Percentiles rank a stretch among this genome's conserved stretches.
Evolutionary conservation across 371 early-diverging fungal species (phyloP).

Genomic region (Amoeboaphelidium protococcarum): DNA sequence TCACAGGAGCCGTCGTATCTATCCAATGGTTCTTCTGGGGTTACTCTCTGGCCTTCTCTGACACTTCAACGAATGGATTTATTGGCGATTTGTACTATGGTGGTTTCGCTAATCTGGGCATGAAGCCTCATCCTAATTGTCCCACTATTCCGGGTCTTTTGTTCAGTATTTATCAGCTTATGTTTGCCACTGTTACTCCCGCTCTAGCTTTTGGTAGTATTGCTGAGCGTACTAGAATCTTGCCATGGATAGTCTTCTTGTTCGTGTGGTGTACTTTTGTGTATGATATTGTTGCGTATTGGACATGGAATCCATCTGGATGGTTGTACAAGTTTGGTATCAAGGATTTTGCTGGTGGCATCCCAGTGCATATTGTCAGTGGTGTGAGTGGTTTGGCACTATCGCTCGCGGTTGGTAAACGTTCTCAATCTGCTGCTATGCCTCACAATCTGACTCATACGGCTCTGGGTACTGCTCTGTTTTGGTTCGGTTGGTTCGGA

Average conservation of each 20-base stretch:
- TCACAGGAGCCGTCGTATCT: conserved; percentile 43
- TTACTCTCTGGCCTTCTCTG: conserved; percentile 61
- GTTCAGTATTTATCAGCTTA: conserved; percentile 45
- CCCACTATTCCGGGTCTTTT: conserved; percentile 32
- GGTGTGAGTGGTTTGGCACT: conserved; percentile 2
- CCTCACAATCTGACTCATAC: conserved; percentile 74
- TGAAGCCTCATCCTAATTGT: conserved; percentile 23
- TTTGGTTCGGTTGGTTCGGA: conserved; percentile 78
- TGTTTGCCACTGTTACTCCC: conserved; percentile 54
- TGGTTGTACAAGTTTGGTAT: background rate
- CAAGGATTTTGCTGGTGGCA: conserved; percentile 2
- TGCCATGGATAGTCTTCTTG: conserved; percentile 61
- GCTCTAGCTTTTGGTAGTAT: conserved; percentile 73
- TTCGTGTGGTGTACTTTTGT: conserved; percentile 77
- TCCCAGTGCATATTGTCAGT: conserved; percentile 1
- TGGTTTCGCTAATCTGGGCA: conserved; percentile 26
- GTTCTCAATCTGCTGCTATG: conserved; percentile 23
- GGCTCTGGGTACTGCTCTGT: conserved; percentile 49
- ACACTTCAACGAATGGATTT: conserved; percentile 21
- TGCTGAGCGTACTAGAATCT: conserved; percentile 57
- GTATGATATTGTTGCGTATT: conserved; percentile 17
- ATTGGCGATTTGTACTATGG: conserved; percentile 56
- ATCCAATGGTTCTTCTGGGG: conserved; percentile 56
- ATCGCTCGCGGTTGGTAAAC: background rate
- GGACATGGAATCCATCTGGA: conserved; percentile 1